Evolutionary conservation across 1,284 basidiomycete species (phyloP).

Genomic region (Cutaneotrichosporon mucoides): DNA sequence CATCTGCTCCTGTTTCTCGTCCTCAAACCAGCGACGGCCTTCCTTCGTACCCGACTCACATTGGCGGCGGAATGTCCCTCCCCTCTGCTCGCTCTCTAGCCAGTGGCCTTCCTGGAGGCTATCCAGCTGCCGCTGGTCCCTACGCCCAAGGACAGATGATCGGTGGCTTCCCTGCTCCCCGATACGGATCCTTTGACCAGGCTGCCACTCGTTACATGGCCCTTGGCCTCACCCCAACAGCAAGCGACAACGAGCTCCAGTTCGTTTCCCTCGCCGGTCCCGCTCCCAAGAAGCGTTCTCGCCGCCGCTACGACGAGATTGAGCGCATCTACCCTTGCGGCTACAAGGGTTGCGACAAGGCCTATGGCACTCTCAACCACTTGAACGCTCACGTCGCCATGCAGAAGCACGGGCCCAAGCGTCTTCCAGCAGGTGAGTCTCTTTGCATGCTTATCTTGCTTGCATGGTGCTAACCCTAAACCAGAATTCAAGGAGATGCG

Average conservation of each 20-base stretch:
- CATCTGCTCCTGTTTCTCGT: neutral
- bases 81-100: constrained; percentile 36
- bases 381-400: constrained; percentile 57
- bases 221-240: constrained; percentile 1
- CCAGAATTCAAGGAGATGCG: constrained; percentile 96
- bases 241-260: constrained; percentile 11
- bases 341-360: constrained; percentile 55
- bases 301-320: constrained; percentile 55
- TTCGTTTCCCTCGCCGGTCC: constrained; percentile 32
- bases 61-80: constrained; percentile 21
- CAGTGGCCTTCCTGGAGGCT: constrained; percentile 14
- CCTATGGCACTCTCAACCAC: constrained; percentile 56
- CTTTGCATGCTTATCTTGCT: neutral
- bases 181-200: constrained; percentile 33
- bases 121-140: constrained; percentile 4
- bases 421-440: constrained; percentile 52
- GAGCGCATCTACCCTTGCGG: constrained; percentile 56
- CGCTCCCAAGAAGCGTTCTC: constrained; percentile 44
- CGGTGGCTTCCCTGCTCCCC: constrained; percentile 10
- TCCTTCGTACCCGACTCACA: constrained; percentile 30
- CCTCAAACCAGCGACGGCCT: constrained; percentile 38
- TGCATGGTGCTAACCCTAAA: constrained; percentile 7
- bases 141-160: constrained; percentile 10
- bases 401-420: constrained; percentile 57
- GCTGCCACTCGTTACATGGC: constrained; percentile 8